Evolutionary conservation across 75 land plant genomes (phyloP), one percentile per base, ranked within the genome.

Genomic region (Chamaecyparis obtusa): DNA sequence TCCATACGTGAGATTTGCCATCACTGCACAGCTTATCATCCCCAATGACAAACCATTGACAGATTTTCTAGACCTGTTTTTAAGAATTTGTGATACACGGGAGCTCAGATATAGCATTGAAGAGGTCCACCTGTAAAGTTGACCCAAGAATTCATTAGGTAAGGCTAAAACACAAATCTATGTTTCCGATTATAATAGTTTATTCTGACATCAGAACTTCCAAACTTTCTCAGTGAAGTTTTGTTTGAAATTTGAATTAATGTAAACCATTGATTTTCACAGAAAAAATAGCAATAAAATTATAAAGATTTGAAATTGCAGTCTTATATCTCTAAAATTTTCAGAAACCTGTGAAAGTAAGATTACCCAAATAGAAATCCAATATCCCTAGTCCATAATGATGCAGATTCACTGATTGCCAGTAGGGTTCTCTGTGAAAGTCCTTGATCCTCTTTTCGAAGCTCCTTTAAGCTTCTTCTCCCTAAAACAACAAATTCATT

Each of bases 1-100:
- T 49, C 92, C 92, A 90, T 91, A 91, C 10, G 91, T 91, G 37
- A 91, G 60, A 80, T 90, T 91, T 0, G 92, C 92, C 57, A 90
- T 74, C 64, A 87, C 83, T n/a, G 92, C 92, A 90, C 91, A 91
- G 36, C 89, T 19, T 21, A 91, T 85, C 92, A 91, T 91, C 46
- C 91, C 87, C 46, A 91, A 86, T 64, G 92, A 91, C 36, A 91
- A 83, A 55, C 92, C 92, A 49, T 91, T 89, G 15, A 85, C 91
- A 30, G 92, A 89, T 55, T 86, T 88, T 35, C 92, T 90, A 60
- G 88, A 85, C 24, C 80, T 87, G 86, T 91, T 91, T 48, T 89
- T 90, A 19, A 87, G 60, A 16, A 91, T 67, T 48, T 91, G 92
- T 82, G 92, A 91, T n/a, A 87, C 37, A 35, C 91, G 91, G 13